Evolutionary conservation across 495 filamentous ascomycete species (phyloP), one percentile per base, ranked within the genome.

Genomic region (Neurospora sp.): DNA sequence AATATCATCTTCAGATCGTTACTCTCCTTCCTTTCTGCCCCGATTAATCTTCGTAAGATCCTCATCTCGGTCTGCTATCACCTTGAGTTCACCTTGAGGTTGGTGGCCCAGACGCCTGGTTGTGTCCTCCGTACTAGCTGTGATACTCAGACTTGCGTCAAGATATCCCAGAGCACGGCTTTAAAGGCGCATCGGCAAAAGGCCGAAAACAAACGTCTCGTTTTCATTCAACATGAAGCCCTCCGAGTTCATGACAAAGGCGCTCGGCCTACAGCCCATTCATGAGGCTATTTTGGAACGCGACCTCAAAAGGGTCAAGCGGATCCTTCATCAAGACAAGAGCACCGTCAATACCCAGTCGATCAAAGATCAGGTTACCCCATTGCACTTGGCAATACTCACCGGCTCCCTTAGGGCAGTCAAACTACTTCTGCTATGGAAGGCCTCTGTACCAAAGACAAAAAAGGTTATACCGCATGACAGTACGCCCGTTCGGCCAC

Each of bases 11-110:
- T 31, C 53, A 61, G 12, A 61, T 35, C 0, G 3, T 16, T 61
- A 16, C 27, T 61, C 0, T 61, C 53, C 27, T 0, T 0, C 27
- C 0, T 0, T 35, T 35, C 27, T 61, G 0, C 6, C 3, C 12
- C 0, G 35, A 61, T 0, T 14, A 27, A 18, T 0, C 1, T 61
- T 27, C 27, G 53, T 61, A 27, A 61, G 12, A 35, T 31, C 14
- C 22, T 61, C 27, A 61, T 61, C 53, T 35, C 53, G 53, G 27
- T 61, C 6, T 31, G 27, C 27, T 35, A 12, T 35, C 22, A 61
- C 53, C 27, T 61, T 35, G 53, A 35, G 27, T 1, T 61, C 53
- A 61, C 53, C 12, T 16, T 1, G 53, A 16, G 53, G 1, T 61
- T 61, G 20, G 20, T 53, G 45, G 20, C 14, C 53, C 22, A 61